Base-by-base conservation (phyloP, 1,139 yeast species). In the Pichia sp. region DNA sequence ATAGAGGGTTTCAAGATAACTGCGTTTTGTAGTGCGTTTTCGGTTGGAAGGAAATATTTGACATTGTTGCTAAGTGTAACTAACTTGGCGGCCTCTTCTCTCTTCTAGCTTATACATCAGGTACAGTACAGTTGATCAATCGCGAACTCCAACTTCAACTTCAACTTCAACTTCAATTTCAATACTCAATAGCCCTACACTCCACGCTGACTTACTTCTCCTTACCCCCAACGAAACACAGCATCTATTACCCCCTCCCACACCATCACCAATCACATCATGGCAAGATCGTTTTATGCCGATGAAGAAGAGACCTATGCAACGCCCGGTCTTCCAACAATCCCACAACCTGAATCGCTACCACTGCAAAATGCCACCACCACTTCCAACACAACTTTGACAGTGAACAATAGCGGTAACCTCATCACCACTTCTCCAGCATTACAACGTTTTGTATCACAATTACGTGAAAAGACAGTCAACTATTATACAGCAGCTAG, bases 371-470 rank as follows among this genome's bases (percentile, higher is more conserved):
- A 7, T 29, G 17, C 16, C 19, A 8, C 16, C n/a, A 5, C 22
- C 7, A 27, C 27, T 10, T 8, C 10, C 8, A 21, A 21, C 11
- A 58, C 29, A 27, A 27, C 12, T 7, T 27, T 64, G 31, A 63
- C 64, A 26, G 53, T 66, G 7, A 63, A 67, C 34, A 55, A 72
- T 32, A 58, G 71, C 19, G 79, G 79, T n/a, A 72, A 72, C 72
- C 65, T 65, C 6, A 62, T 74, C 34, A 59, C 76, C 42, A 55
- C 74, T 7, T 57, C 71, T 4, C 73, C 76, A 22, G 55, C 54
- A 35, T 59, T 73, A 40, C 75, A 73, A 47, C 48, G 56, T 16
- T 64, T 63, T 41, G 48, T 67, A 40, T 64, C 65, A 42, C 42
- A 56, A 27, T 50, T 63, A 16, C 61, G 80, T 47, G 47, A 58